Base-by-base conservation (phyloP, 768 basidiomycete genomes). In the Porphyrellus cyaneotinctus region DNA sequence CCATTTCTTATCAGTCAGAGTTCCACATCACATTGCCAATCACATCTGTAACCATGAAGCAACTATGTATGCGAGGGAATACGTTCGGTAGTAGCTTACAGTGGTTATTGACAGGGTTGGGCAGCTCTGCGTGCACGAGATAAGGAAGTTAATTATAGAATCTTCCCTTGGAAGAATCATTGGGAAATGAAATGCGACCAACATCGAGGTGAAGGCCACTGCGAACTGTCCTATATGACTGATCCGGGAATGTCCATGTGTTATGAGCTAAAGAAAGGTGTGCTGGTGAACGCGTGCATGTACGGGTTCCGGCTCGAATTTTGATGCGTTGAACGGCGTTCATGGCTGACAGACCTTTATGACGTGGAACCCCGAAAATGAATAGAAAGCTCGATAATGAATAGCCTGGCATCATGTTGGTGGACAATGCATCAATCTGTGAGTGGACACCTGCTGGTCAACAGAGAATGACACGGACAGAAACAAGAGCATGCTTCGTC, bases 81-180 rank as follows among this genome's bases (percentile, higher is more conserved):
- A 37, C 18, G 24, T 15, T 13, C 13, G 15, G 8, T 12, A 11
- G 13, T 13, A 33, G 20, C 31, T 23, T n/a, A 30, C 3, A 17
- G 8, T 23, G 14, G 37, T 38, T 18, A 10, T 10, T 38, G 20
- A 20, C 37, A 38, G 37, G 42, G 26, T 43, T 12, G 24, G 24
- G 23, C 14, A 23, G 39, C 37, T 41, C 12, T 41, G 13, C 22
- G 23, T 43, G 28, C 30, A 20, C 30, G 14, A 35, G 42, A 36
- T 18, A 35, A 15, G 6, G 11, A 24, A 3, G 22, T 26, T 45
- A 49, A 62, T 47, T 39, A 46, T 58, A 45, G 43, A 32, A 8
- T 32, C 20, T 33, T 43, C 42, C 55, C 35, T 45, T 38, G 44
- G 26, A 28, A 4, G n/a, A n/a, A n/a, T n/a, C n/a, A n/a, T n/a